These are phyloP conservation scores for Roridomyces roridus DNA, from an alignment of 768 basidiomycete species.

Conservation along the genomic window DNA sequence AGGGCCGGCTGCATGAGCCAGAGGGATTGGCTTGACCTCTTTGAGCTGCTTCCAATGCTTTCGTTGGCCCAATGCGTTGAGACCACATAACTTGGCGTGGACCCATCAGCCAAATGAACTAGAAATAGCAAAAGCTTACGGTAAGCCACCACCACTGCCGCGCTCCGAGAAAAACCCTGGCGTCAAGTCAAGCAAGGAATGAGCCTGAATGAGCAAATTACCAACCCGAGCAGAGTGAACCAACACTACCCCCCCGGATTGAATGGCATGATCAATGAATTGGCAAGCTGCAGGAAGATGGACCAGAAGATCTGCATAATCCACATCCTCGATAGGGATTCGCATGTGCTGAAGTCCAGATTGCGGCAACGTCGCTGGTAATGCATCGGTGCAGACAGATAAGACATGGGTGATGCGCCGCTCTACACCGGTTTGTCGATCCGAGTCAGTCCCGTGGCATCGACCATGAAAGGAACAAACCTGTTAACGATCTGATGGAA, in stretches of 20 bases:
- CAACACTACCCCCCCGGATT: conserved; percentile 64
- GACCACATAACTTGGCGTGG: conserved; percentile 67
- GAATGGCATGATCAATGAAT: conserved; percentile 69
- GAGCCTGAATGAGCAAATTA: too few species aligned
- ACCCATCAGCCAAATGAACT: conserved; percentile 7
- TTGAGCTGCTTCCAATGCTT: conserved; percentile 66
- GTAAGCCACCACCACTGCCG: conserved; percentile 78
- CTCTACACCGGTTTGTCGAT: conserved; percentile 44
- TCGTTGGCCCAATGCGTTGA: conserved; percentile 58
- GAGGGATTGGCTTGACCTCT: too few species aligned
- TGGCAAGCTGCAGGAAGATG: conserved; percentile 67
- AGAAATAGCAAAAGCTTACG: conserved; percentile 48
- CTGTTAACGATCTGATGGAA: conserved; percentile 69
- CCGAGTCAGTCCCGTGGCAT: neutral
- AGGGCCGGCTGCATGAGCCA: too few species aligned
- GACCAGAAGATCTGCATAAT: conserved; percentile 72
- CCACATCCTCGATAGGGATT: conserved; percentile 72
- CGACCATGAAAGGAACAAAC: neutral
- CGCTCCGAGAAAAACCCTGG: conserved; percentile 65
- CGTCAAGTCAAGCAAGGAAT: neutral
- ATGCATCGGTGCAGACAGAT: conserved; percentile 76
- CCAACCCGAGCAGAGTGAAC: conserved; percentile 64
- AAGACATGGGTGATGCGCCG: conserved; percentile 81
- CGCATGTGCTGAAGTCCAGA: conserved; percentile 75
- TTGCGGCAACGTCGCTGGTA: conserved; percentile 72